phyloP scores from a whole-genome alignment of 163 green algal species.

The Chlamydomonas reinhardtii region DNA sequence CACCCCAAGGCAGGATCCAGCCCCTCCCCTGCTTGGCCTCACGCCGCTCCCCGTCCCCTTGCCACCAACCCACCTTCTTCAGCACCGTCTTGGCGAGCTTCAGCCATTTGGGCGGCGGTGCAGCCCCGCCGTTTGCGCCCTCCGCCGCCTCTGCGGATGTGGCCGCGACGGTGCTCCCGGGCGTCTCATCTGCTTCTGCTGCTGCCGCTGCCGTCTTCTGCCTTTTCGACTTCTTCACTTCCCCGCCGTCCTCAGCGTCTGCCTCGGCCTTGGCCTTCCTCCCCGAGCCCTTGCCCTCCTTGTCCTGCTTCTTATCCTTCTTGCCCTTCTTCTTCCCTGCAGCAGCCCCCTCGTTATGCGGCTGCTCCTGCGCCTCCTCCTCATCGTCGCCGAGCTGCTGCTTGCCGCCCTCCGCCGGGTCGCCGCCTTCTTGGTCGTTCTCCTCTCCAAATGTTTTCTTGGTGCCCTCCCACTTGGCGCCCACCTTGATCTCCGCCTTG shows the following conservation, averaged over 20 bases:
- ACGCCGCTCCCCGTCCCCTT: too few relatives aligned
- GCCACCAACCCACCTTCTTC: slow-evolving; percentile 12
- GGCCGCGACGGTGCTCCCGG: not conserved
- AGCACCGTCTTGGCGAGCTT: slow-evolving; percentile 29
- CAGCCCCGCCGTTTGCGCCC: not conserved
- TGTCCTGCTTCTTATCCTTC: not conserved
- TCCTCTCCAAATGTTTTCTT: slow-evolving; percentile 81
- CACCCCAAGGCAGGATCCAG: too few relatives aligned
- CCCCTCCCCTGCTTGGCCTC: too few relatives aligned
- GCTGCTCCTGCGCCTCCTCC: slow-evolving; percentile 6
- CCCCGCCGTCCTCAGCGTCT: not conserved
- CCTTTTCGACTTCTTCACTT: not conserved
- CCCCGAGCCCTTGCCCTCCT: not conserved
- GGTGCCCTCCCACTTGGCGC: slow-evolving; percentile 80
- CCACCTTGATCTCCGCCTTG: slow-evolving; percentile 71
- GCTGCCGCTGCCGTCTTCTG: not conserved
- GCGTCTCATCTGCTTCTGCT: not conserved
- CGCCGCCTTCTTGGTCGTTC: slow-evolving; percentile 24
- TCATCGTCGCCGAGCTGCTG: not conserved
- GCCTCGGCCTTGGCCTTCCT: not conserved
- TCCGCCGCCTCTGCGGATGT: not conserved
- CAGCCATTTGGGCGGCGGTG: slow-evolving; percentile 44
- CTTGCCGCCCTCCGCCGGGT: not conserved
- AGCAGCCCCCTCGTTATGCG: not conserved
- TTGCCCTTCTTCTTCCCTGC: slow-evolving; percentile 21